Evolutionary conservation across 176 grass and related monocot species (phyloP).

Genomic region (Otatea glauca): DNA sequence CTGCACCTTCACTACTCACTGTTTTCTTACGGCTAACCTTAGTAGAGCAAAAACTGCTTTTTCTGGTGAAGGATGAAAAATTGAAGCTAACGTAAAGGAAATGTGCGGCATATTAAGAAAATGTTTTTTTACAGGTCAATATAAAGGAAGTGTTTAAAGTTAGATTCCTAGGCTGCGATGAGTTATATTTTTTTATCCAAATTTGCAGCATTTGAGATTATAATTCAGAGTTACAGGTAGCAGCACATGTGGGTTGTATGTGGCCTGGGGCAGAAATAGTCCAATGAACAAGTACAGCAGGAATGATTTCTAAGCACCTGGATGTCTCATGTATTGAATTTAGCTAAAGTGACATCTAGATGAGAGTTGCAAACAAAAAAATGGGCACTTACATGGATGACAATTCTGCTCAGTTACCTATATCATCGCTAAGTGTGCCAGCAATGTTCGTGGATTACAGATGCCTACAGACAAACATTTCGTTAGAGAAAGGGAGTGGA

Average conservation of each 20-base stretch:
- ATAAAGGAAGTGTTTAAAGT: not conserved
- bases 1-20: not conserved
- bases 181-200: not conserved
- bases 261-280: too few relatives aligned
- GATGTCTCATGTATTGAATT: not conserved
- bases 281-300: not conserved
- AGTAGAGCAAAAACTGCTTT: not conserved
- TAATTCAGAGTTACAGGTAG: not conserved
- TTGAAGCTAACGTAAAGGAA: not conserved
- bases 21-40: too few relatives aligned
- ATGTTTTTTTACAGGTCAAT: too few relatives aligned
- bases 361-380: not conserved
- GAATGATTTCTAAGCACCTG: not conserved
- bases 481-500: too few relatives aligned
- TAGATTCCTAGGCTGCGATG: not conserved
- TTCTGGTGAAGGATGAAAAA: not conserved
- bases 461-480: too few relatives aligned
- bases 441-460: too few relatives aligned
- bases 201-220: not conserved
- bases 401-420: too few relatives aligned
- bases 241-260: not conserved
- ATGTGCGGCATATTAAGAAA: not conserved
- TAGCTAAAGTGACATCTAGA: not conserved
- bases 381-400: not conserved
- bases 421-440: too few relatives aligned